Evolutionary conservation across 2,329 filamentous ascomycete genomes (phyloP).

Genomic region (Blastomyces emzantsi): DNA sequence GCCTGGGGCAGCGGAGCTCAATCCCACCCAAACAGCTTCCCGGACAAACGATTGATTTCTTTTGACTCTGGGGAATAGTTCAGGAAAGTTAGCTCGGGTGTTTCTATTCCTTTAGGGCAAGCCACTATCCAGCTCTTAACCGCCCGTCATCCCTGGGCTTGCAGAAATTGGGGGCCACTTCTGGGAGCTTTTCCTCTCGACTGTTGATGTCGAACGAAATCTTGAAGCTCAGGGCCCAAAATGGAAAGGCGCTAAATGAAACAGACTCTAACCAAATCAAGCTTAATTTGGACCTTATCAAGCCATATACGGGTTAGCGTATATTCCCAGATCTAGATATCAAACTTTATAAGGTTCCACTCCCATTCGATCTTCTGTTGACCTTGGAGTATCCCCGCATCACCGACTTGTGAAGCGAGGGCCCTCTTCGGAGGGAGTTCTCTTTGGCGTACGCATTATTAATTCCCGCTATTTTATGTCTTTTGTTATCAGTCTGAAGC

Average conservation of each 20-base stretch:
- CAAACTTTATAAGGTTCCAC: neutral
- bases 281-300: neutral
- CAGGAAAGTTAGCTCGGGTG: too few relatives aligned
- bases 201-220: neutral
- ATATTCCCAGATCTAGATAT: neutral
- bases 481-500: neutral
- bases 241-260: conserved; percentile 2
- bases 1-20: neutral
- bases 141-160: neutral
- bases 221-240: neutral
- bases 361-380: neutral
- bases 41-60: neutral
- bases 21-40: neutral
- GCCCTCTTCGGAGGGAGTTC: too few relatives aligned
- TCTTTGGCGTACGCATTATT: neutral
- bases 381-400: neutral
- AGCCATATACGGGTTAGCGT: neutral
- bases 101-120: neutral
- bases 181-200: neutral
- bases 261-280: neutral
- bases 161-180: neutral
- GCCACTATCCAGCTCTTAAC: neutral
- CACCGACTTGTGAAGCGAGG: neutral
- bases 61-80: neutral
- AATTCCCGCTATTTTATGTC: neutral